Evolutionary conservation across 179 eudicot genomes (phyloP), one percentile per base, ranked within the genome.

Genomic region (Actinidia polygama): DNA sequence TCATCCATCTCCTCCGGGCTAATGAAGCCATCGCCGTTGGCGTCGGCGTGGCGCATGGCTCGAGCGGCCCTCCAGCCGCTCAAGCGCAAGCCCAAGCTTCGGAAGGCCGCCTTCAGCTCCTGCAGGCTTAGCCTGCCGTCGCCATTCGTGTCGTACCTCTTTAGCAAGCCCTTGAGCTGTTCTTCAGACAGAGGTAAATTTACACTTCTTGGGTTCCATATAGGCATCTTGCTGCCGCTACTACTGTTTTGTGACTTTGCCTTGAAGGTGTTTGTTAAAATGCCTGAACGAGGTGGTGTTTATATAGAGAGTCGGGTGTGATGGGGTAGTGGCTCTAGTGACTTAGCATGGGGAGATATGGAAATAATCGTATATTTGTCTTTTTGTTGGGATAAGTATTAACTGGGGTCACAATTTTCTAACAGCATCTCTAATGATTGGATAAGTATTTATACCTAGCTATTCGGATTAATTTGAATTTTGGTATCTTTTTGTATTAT

Each of bases 21-120:
- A 21, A 84, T 80, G 50, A 10, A 23, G 7, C 86, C 86, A 75
- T 84, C 84, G n/a, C 83, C 71, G 49, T 84, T 57, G 50, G 40
- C 50, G 59, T 84, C 86, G 14, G 80, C 83, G n/a, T 67, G 66
- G 15, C 58, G 24, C 10, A 84, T 4, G 1, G 86, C 86, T 2
- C 77, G 69, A 11, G 57, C 10, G 0, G 80, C 83, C 75, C 70
- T 79, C 74, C 66, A 84, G 7, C 83, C 15, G 1, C 44, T 1
- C 44, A 73, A 80, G 12, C 12, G n/a, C 51, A 67, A 15, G 26
- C 83, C 86, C 12, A 75, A 36, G 69, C 51, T 67, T 0, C 9
- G 46, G 23, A 84, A 80, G 12, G 80, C 83, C 40, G 16, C 69
- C 76, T 67, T 66, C 26, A 84, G 50, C 59, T 84, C 86, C 10